Evolutionary conservation across 495 filamentous ascomycete species (phyloP), one percentile per base, ranked within the genome.

Genomic region (Collariella sp.): DNA sequence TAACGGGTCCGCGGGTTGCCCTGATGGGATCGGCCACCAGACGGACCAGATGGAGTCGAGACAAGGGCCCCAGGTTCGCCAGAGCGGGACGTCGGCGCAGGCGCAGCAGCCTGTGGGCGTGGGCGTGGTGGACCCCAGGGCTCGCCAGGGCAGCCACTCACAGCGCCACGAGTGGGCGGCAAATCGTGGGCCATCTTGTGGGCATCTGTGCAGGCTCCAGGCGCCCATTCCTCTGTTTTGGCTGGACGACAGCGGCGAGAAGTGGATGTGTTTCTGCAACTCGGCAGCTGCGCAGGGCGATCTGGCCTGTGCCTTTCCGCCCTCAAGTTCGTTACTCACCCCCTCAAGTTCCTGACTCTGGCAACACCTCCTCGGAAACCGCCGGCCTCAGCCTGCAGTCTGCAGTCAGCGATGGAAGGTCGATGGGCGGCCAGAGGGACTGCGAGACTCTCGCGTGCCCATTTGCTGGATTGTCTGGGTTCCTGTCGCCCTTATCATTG

Each of bases 1-100:
- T 45, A 44, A 59, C 56, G 51, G 56, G 52, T 46, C 38, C 56
- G 47, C 57, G 57, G 57, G 52, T 55, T 59, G 19, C 52, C 52
- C 20, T 52, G 57, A 55, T 52, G 38, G 52, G 52, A 54, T 57
- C 35, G 34, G 38, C 47, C 23, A 57, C 41, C 13, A 11, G 12
- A 24, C 2, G 33, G 42, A 24, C 22, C 22, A 39, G 39, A 39
- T 16, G 42, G 34, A n/a, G n/a, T 40, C 40, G 43, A n/a, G n/a
- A 57, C 47, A 39, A 43, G 55, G 55, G 35, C 41, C 40, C 39
- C 16, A 39, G 23, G 15, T 33, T 41, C 42, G 46, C 46, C 34
- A 29, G 34, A 35, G 38, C 45, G 22, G 16, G 18, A 40, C 34
- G 18, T 35, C 45, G 52, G 44, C 36, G 43, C 52, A 47, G 42